Evolutionary conservation across 176 grass and related monocot species (phyloP).

Genomic region (Hyparrhenia diplandra): DNA sequence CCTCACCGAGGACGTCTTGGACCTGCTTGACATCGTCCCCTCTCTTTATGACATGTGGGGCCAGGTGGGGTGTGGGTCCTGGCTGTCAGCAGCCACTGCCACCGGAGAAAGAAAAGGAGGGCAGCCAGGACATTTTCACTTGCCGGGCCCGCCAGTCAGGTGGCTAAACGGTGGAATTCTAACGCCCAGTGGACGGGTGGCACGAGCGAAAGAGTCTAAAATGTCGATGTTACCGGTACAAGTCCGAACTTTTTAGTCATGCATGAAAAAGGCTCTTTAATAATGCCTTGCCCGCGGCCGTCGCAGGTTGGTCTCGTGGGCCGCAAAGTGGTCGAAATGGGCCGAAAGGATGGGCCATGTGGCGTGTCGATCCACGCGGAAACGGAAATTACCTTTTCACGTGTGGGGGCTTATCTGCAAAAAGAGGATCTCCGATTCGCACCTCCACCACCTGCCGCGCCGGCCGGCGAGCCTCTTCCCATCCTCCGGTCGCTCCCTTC

Average conservation of each 20-base stretch:
- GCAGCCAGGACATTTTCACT: too few relatives aligned
- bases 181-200: too few relatives aligned
- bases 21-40: constrained; percentile 63
- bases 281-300: background rate
- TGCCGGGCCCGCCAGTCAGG: too few relatives aligned
- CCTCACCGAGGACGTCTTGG: constrained; percentile 62
- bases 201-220: too few relatives aligned
- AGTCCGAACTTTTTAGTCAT: too few relatives aligned
- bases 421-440: constrained; percentile 14
- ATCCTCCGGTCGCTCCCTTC: background rate
- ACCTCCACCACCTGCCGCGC: background rate
- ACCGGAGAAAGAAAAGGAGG: too few relatives aligned
- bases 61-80: too few relatives aligned
- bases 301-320: background rate
- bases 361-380: background rate
- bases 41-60: too few relatives aligned
- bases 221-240: too few relatives aligned
- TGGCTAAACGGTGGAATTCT: too few relatives aligned
- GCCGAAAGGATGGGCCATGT: background rate
- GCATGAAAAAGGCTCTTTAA: too few relatives aligned
- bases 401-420: constrained; percentile 11
- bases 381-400: background rate
- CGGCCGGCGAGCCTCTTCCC: constrained; percentile 32
- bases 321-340: background rate
- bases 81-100: too few relatives aligned